Evolutionary conservation across 148 eudicot species (phyloP), one percentile per base, ranked within the genome.

Genomic region (Silene latifolia): DNA sequence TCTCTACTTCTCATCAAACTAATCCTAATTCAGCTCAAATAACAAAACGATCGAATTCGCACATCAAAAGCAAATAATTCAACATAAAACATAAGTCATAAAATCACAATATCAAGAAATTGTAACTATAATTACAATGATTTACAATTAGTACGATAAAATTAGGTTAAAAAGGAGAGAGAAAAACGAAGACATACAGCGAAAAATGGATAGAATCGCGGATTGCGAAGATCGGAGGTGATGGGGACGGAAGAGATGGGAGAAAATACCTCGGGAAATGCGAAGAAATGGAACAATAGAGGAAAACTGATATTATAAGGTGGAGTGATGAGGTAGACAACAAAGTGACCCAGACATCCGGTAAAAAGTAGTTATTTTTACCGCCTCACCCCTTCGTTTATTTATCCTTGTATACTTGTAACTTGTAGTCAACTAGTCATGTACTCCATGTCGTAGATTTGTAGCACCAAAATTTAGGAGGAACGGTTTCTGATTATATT

Each of bases 201-300:
- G 46, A 27, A 23, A 2, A 67, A 67, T 66, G 58, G 69, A 23
- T 9, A 56, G 32, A 29, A 27, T 15, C 59, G 29, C 29, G 53
- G 32, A 48, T 23, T 77, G 23, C 70, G 79, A 62, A 72, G 69
- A 67, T 59, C 24, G 73, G 53, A 60, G 59, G n/a, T 1, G 74
- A 18, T 13, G 25, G 20, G 25, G 63, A 18, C 39, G n/a, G 42
- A 44, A 25, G 66, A n/a, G 77, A 64, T 20, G 29, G 29, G 53
- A n/a, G 62, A 20, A 57, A 76, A 15, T 32, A 67, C 75, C 66
- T 76, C 20, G 80, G 7, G 3, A 56, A 76, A 19, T 39, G 46
- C 66, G 69, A 63, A 25, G 44, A 74, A 21, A 48, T 48, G 54
- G 15, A 48, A 48, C 14, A 14, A 12, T 3, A 10, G 54, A 48